Evolutionary conservation across 202 grass and related monocot species (phyloP), one percentile per base, ranked within the genome.

Genomic region (Zizania palustris): DNA sequence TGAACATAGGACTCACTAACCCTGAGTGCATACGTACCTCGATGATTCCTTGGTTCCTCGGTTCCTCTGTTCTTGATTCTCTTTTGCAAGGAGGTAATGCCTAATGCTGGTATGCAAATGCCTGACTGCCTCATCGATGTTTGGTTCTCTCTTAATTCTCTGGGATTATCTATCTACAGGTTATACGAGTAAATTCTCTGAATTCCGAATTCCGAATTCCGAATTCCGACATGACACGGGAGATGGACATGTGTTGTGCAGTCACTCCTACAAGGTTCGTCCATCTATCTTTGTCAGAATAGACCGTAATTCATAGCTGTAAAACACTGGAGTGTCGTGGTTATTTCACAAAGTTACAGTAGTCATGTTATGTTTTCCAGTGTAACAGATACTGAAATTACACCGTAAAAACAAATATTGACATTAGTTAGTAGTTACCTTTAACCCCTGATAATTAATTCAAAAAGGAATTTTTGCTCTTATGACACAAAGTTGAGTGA

Each of bases 1-100:
- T 91, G 80, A 83, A 60, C 77, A 71, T 48, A 76, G 84, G 78
- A 64, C 73, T 48, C 62, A 43, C 7, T 14, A 9, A 45, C 77
- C 81, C 61, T 21, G 14, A 34, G 38, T 62, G 9, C 35, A 5
- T n/a, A 1, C 7, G 9, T 15, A 28, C 19, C 40, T 35, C 49
- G 55, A 21, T 44, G 7, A 22, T 18, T 19, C 45, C 28, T 41
- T 1, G 0, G 40, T 49, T 65, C 67, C 21, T 12, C 16, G 13
- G 16, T 33, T 41, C 13, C 3, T 42, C 5, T 53, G 18, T 63
- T 63, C 20, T 1, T 20, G 13, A 9, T 49, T 8, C 4, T 36
- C 79, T 9, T 44, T 44, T 0, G 39, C 33, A 13, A 74, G 62
- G 80, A 74, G 62, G 80, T 67, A 28, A 49, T 15, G 16, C 41